Evolutionary conservation across 495 filamentous ascomycete species (phyloP), one percentile per base, ranked within the genome.

Genomic region (Pseudomonodictys pantanalensis): DNA sequence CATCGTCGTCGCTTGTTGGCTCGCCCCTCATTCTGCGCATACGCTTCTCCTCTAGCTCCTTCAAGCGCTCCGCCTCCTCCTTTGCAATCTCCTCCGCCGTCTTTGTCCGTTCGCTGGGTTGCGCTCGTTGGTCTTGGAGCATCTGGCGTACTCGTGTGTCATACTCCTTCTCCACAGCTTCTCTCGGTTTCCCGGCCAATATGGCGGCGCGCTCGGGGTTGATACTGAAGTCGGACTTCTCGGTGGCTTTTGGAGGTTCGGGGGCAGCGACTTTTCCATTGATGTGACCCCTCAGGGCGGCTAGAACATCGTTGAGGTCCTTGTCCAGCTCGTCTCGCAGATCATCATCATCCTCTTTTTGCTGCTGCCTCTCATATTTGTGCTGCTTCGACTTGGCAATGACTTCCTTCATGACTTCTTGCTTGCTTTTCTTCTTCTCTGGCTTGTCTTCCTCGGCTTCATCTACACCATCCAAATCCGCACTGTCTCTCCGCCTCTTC

Each of bases 361-460:
- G 81, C 52, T 89, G 83, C 75, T 97, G 95, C 20, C 93, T 86
- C 73, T 97, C 91, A 57, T 89, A 87, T 74, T 95, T 97, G 78
- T 96, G 79, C 25, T 89, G 79, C 70, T 97, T 99, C 2, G 95
- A 97, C 73, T 97, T 99, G 33, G 91, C 88, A 58, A 97, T 97
- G 58, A 97, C 84, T 72, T 98, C 95, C 65, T 92, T 87, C 87
- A 97, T 96, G 29, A 97, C 89, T 69, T 99, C 93, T 44, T 90
- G 83, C 71, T 92, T 97, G 18, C 84, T 88, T 75, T 96, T 99
- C 69, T 96, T 96, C 41, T 85, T 79, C 60, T 89, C 87, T 0
- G 88, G 71, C 46, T 76, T 64, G 24, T 83, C 79, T 24, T 77
- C 79, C 1, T 72, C 79, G 10, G 66, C 70, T 2, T 69, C 69